Conservation (phyloP, 2,329 filamentous ascomycete species). For the Talaromyces marneffei region DNA sequence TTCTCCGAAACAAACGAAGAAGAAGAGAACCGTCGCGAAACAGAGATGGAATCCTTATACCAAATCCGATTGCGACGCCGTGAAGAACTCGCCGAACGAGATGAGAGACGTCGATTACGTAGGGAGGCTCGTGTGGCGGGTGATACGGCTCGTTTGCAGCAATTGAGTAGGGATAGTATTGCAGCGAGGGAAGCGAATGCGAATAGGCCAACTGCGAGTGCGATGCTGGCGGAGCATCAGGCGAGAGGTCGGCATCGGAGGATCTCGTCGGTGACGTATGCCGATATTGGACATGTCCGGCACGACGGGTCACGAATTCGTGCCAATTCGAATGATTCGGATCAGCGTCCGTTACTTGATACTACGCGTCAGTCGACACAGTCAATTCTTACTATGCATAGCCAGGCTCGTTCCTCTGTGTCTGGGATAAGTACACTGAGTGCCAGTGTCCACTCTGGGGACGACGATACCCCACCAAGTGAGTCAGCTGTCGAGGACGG, state of each 20-base stretch:
- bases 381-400: conserved; percentile 17
- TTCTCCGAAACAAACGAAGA: conserved; percentile 74
- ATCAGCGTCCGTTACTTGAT: conserved; percentile 41
- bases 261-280: conserved; percentile 45
- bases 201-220: conserved; percentile 28
- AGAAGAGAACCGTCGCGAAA: conserved; percentile 70
- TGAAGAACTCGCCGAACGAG: conserved; percentile 68
- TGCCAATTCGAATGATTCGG: conserved; percentile 43
- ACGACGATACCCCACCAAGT: neutral
- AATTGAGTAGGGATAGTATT: conserved; percentile 53
- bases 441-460: conserved; percentile 7
- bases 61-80: conserved; percentile 78
- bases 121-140: conserved; percentile 66
- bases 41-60: conserved; percentile 89
- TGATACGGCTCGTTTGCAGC: conserved; percentile 63
- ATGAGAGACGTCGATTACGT: conserved; percentile 64
- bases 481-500: conserved; percentile 9
- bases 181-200: conserved; percentile 43
- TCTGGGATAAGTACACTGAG: conserved; percentile 11
- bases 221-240: conserved; percentile 40
- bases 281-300: conserved; percentile 43
- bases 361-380: conserved; percentile 26
- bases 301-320: conserved; percentile 47
- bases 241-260: conserved; percentile 40
- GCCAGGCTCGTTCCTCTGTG: conserved; percentile 5